Evolutionary conservation across 2,329 filamentous ascomycete genomes (phyloP), one percentile per base, ranked within the genome.

Genomic region (Colletotrichum costaricense): DNA sequence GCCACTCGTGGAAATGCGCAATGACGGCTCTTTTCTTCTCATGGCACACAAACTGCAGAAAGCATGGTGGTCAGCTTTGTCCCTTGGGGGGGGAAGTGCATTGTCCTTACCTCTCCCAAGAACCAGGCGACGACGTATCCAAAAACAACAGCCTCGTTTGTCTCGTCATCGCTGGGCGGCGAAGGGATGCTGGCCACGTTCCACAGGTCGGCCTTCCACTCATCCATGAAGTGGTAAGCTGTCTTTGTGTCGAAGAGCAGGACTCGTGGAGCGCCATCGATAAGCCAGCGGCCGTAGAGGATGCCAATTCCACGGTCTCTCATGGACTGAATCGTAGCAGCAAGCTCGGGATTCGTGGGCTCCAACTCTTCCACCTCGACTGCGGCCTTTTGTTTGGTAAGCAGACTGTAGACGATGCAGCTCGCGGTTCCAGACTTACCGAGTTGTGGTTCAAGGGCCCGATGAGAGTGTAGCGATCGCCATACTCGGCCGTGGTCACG

Each of bases 1-100:
- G 90, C 97, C 97, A 99, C 84, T 99, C 97, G 87, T 99, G 97
- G 87, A 98, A 98, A 84, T 99, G 97, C 69, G 95, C 97, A 83
- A 98, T 97, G 76, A 99, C 95, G 4, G 97, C 97, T 80, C 91
- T 94, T 77, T 92, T 93, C 84, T 94, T 97, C 84, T 98, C 96
- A 82, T 98, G 95, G 79, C 93, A 94, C 75, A 98, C 95, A 82
- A 95, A 98, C 95, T 98, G 9, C 35, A 57, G 60, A 68, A 75
- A 30, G 78, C 8, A 49, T n/a, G 42, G 19, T 49, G 42, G 8
- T 78, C 52, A 74, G 67, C 54, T 30, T 28, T 19, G 26, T 57
- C 24, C 46, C 12, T 62, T 24, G 8, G 22, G 16, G 8, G 8
- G n/a, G 12, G 38, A 1, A 63, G 19, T 54, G 49, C 19, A n/a